Percentiles rank a stretch among this genome's conserved stretches.
Evolutionary conservation across 768 basidiomycete genomes (phyloP).

Genomic region (Lentinula edodes): DNA sequence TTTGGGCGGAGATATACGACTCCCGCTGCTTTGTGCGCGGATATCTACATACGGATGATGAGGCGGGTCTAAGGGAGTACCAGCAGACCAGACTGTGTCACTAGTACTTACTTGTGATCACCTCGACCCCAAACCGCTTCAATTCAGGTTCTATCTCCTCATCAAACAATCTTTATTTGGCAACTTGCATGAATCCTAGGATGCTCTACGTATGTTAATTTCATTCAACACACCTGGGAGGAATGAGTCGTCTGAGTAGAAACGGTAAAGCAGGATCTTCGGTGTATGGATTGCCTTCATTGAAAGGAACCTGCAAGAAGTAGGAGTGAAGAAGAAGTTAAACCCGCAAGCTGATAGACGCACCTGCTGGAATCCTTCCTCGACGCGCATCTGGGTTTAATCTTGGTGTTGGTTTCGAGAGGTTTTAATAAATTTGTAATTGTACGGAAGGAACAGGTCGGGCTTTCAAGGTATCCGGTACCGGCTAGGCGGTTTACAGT

Average conservation of each 20-base stretch:
- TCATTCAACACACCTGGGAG: conserved; percentile 28
- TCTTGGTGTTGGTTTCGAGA: too few relatives aligned
- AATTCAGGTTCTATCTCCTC: conserved; percentile 56
- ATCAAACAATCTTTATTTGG: conserved; percentile 28
- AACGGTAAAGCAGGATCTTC: conserved; percentile 58
- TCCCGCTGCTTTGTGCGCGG: conserved; percentile 38
- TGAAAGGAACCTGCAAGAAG: conserved; percentile 39
- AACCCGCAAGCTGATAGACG: conserved; percentile 16
- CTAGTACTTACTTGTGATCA: conserved; percentile 38
- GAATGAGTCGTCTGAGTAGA: conserved; percentile 53
- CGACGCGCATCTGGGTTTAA: conserved; percentile 42
- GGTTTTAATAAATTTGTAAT: too few relatives aligned
- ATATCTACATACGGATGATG: conserved; percentile 33
- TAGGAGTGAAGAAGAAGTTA: neutral
- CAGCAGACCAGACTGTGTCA: neutral
- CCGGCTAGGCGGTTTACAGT: too few relatives aligned
- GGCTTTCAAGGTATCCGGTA: too few relatives aligned
- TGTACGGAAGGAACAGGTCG: neutral
- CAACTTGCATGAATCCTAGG: neutral
- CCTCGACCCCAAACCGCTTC: conserved; percentile 50
- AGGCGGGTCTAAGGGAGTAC: neutral
- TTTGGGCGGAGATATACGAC: conserved; percentile 40
- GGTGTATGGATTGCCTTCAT: conserved; percentile 55
- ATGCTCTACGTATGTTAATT: neutral
- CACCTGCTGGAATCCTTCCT: conserved; percentile 61